Evolutionary conservation across 768 basidiomycete species (phyloP).

Genomic region (Macrolepiota fuliginosa): DNA sequence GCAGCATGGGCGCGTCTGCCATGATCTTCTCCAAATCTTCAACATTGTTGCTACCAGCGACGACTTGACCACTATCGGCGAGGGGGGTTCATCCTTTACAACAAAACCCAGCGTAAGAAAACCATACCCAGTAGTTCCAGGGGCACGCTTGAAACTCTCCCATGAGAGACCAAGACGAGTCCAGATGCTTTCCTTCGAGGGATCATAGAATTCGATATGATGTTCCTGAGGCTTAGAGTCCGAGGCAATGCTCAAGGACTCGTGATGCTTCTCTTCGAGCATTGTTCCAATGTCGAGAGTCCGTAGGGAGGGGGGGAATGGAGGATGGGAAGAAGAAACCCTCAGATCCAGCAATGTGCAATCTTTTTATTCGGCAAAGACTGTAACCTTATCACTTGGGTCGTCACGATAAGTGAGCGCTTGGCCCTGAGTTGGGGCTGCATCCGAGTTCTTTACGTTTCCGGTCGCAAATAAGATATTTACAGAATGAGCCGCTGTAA

Average conservation of each 20-base stretch:
- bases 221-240: constrained; percentile 19
- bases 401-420: neutral
- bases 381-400: neutral
- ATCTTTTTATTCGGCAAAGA: neutral
- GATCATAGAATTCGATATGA: constrained; percentile 41
- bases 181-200: constrained; percentile 43
- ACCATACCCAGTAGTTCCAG: constrained; percentile 43
- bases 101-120: neutral
- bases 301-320: constrained; percentile 8
- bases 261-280: constrained; percentile 30
- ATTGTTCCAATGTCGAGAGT: constrained; percentile 20
- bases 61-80: constrained; percentile 32
- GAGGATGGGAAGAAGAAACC: neutral
- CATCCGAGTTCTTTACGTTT: neutral
- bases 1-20: constrained; percentile 42
- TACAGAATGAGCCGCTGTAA: neutral
- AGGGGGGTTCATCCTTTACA: neutral
- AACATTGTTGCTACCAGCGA: constrained; percentile 32
- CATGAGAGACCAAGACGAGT: constrained; percentile 39
- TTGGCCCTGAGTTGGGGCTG: neutral
- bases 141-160: constrained; percentile 47
- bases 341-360: neutral
- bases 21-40: constrained; percentile 32
- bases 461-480: neutral
- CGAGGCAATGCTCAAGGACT: constrained; percentile 28